Percentiles rank a stretch among this genome's conserved stretches.
These are phyloP conservation scores for Phytophthora brassicae DNA, from an alignment of 352 stramenopile genomes.

Conservation along the genomic window DNA sequence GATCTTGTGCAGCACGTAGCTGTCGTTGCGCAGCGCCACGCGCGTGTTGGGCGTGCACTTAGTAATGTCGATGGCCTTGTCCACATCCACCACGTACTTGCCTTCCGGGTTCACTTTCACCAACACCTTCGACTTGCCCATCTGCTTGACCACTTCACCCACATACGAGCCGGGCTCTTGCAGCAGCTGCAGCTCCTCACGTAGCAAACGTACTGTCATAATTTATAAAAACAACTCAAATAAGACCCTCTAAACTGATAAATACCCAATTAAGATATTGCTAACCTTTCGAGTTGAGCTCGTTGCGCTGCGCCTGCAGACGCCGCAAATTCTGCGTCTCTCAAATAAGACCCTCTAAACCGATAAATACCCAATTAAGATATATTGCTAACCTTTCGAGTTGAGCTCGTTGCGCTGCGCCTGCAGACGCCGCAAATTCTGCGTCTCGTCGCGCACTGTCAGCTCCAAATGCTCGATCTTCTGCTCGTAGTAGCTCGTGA, in stretches of 20 bases:
- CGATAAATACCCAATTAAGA: conserved; percentile 11
- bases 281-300: conserved; percentile 99
- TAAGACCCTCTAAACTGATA: conserved; percentile 17
- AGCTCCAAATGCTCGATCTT: conserved; percentile 96
- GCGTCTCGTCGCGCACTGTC: conserved; percentile 92
- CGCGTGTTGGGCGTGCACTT: conserved; percentile 98
- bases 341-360: conserved; percentile 7
- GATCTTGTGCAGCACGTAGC: conserved; percentile 99
- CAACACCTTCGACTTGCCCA: conserved; percentile 99
- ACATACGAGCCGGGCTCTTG: conserved; percentile 99
- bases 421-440: conserved; percentile 98
- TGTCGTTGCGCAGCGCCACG: conserved; percentile 98
- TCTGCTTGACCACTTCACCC: conserved; percentile 99
- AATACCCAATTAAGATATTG: no score
- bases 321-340: conserved; percentile 96
- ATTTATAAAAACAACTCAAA: conserved; percentile 4
- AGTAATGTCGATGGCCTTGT: conserved; percentile 95
- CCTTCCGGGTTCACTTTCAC: conserved; percentile 99
- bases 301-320: conserved; percentile 98
- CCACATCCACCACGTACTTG: conserved; percentile 99
- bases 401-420: conserved; percentile 99
- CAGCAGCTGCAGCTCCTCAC: conserved; percentile 98
- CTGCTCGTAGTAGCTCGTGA: conserved; percentile 93
- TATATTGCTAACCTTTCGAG: conserved; percentile 97
- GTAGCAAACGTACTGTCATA: conserved; percentile 92